Conservation (phyloP, 345 rosid species). For the Mallotus nudiflorus region DNA sequence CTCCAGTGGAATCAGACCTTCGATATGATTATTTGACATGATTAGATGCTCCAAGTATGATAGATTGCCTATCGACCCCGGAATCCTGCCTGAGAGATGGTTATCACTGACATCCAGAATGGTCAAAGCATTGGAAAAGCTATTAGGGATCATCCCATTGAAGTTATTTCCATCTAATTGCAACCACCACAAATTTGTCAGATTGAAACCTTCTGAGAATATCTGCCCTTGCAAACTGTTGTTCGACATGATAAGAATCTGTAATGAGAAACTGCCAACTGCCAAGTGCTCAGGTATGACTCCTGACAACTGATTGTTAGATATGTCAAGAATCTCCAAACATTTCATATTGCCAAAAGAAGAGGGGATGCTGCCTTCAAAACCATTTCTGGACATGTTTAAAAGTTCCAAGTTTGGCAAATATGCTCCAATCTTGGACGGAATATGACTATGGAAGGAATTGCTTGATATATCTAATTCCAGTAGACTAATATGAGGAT, state of each 20-base stretch:
- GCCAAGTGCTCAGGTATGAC: constrained; percentile 3
- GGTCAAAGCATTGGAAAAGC: constrained; percentile 2
- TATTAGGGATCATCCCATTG: constrained; percentile 7
- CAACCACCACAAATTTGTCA: neutral
- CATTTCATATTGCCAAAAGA: constrained; percentile 11
- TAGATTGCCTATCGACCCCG: neutral
- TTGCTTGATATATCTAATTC: constrained; percentile 16
- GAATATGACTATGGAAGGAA: constrained; percentile 5
- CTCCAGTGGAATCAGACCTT: constrained; percentile 6
- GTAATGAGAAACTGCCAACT: neutral
- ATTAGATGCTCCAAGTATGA: too few species aligned
- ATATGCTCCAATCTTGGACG: constrained; percentile 3
- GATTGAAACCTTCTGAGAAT: neutral
- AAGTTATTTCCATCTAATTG: neutral
- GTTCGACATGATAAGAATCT: constrained; percentile 13
- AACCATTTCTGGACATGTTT: constrained; percentile 17
- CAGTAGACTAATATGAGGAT: neutral
- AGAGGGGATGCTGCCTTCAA: constrained; percentile 28
- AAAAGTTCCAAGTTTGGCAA: neutral
- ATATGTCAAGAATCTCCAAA: constrained; percentile 11
- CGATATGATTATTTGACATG: constrained; percentile 17
- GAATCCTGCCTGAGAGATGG: constrained; percentile 11
- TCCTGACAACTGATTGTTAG: constrained; percentile 21
- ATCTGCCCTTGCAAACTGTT: constrained; percentile 28
- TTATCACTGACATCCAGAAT: constrained; percentile 6